A percentile compares a stretch with the other conserved stretches of the same genome.
Conservation (phyloP, 2,329 filamentous ascomycete genomes). For the Apiospora koreana region DNA sequence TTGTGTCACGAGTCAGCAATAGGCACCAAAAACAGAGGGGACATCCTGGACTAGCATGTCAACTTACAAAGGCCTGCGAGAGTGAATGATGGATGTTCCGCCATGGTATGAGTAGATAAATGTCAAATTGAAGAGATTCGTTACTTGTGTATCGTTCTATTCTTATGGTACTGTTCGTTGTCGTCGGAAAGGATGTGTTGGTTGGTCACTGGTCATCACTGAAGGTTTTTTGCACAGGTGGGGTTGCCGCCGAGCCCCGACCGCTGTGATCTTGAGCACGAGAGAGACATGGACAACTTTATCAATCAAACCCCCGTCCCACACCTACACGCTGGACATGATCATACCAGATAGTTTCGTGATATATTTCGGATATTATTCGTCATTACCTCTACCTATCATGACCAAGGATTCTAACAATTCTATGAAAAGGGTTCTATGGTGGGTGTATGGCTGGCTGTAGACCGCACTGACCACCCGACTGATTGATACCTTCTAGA, state of each 20-base stretch:
- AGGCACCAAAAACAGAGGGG: neutral
- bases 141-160: neutral
- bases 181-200: neutral
- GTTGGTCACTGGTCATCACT: neutral
- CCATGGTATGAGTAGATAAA: slow-evolving; percentile 29
- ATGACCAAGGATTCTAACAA: neutral
- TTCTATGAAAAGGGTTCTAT: neutral
- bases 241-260: neutral
- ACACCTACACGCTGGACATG: neutral
- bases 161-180: neutral
- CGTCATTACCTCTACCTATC: neutral
- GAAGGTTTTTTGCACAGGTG: neutral
- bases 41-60: neutral
- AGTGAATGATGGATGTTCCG: slow-evolving; percentile 43
- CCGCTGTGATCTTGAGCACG: neutral
- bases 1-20: slow-evolving; percentile 19
- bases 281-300: too few species aligned
- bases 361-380: neutral
- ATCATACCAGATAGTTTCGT: neutral
- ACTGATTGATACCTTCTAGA: neutral
- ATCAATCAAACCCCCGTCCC: too few species aligned
- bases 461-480: neutral
- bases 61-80: slow-evolving; percentile 39
- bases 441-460: neutral
- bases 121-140: neutral